Conservation (phyloP, 257 asterid species). For the Mitragyna speciosa region DNA sequence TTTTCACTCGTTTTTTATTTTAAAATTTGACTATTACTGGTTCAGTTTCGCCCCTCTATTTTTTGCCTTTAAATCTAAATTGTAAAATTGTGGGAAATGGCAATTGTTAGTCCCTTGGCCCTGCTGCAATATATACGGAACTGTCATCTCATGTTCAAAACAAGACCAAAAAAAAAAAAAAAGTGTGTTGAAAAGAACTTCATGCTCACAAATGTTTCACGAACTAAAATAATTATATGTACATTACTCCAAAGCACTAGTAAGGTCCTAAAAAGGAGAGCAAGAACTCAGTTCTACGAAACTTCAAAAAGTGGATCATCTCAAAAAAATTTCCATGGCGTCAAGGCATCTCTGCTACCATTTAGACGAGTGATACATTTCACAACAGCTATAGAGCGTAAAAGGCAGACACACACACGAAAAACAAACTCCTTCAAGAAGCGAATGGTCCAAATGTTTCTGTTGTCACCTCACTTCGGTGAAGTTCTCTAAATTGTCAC, state of each 20-base stretch:
- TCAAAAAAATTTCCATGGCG: neutral
- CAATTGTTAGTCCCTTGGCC: too few relatives aligned
- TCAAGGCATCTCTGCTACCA: neutral
- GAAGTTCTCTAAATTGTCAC: neutral
- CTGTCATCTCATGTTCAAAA: neutral
- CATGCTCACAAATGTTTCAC: neutral
- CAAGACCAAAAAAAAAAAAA: neutral
- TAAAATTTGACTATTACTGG: too few relatives aligned
- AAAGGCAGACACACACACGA: neutral
- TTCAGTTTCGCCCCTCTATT: too few relatives aligned
- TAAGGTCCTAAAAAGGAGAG: neutral
- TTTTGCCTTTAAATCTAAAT: too few relatives aligned
- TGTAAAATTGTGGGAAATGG: too few relatives aligned
- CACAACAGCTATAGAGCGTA: neutral
- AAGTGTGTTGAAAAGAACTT: neutral
- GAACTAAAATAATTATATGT: neutral
- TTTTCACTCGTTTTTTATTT: too few relatives aligned
- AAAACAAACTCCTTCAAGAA: neutral
- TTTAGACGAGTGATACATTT: neutral
- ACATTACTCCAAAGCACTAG: neutral
- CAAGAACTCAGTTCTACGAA: neutral
- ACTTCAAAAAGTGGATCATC: neutral
- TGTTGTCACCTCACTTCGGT: neutral
- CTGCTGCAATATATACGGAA: neutral
- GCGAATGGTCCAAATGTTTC: neutral